Evolutionary conservation across 495 filamentous ascomycete species (phyloP).

Genomic region (Xylaria curta): DNA sequence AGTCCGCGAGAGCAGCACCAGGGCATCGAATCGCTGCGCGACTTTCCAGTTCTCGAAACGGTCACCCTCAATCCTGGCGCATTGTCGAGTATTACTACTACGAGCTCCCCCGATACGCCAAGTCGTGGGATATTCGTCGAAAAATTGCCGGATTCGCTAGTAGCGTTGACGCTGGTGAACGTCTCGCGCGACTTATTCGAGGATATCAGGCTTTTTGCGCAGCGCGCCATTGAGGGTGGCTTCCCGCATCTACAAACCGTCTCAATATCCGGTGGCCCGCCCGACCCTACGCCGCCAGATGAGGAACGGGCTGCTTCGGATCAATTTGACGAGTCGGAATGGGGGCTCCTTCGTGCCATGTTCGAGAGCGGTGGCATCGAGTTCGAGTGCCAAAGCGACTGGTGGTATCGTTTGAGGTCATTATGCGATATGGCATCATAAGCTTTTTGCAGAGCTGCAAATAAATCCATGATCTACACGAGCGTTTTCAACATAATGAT

Average conservation of each 20-base stretch:
- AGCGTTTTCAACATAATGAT: background rate
- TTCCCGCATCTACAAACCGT: constrained; percentile 23
- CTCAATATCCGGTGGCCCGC: constrained; percentile 27
- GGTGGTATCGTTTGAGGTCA: constrained; percentile 26
- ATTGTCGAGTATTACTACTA: background rate
- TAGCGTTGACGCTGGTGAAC: constrained; percentile 25
- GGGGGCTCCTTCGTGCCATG: constrained; percentile 20
- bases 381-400: constrained; percentile 24
- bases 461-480: constrained; percentile 1
- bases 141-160: constrained; percentile 25
- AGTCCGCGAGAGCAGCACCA: constrained; percentile 26
- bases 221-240: constrained; percentile 14
- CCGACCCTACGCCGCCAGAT: constrained; percentile 10
- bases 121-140: constrained; percentile 24
- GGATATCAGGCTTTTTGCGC: constrained; percentile 24
- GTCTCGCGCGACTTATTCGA: constrained; percentile 26
- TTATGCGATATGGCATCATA: constrained; percentile 23
- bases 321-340: constrained; percentile 24
- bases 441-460: background rate
- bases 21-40: constrained; percentile 27
- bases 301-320: constrained; percentile 10
- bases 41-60: constrained; percentile 24
- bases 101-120: constrained; percentile 8
- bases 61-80: constrained; percentile 28
- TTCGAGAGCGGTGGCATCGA: constrained; percentile 20